phyloP scores from a whole-genome alignment of 495 filamentous ascomycete genomes.

The Hyaloscypha variabilis region DNA sequence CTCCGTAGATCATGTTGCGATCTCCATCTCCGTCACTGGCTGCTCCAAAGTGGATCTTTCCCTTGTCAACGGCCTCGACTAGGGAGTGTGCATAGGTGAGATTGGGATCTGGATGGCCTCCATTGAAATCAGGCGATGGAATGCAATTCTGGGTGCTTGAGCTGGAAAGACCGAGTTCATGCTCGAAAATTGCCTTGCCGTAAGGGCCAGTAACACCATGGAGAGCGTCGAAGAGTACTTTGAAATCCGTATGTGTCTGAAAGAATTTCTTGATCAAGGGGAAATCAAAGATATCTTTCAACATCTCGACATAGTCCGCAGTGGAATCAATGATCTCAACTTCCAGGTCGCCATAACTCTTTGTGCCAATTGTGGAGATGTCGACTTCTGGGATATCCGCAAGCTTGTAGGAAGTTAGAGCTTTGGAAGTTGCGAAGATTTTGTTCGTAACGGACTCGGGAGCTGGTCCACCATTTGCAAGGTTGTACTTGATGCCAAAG shows the following conservation, averaged over 20 bases:
- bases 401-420: constrained; percentile 88
- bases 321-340: constrained; percentile 94
- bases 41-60: constrained; percentile 91
- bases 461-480: constrained; percentile 91
- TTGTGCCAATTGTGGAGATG: constrained; percentile 76
- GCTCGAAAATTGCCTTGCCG: constrained; percentile 90
- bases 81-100: constrained; percentile 97
- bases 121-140: constrained; percentile 91
- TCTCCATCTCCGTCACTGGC: constrained; percentile 97
- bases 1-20: constrained; percentile 99
- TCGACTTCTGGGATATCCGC: constrained; percentile 86
- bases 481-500: constrained; percentile 99
- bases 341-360: constrained; percentile 82
- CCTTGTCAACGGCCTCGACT: constrained; percentile 90
- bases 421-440: constrained; percentile 90
- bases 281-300: constrained; percentile 99
- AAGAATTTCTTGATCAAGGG: constrained; percentile 93
- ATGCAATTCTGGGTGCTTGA: constrained; percentile 91
- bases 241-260: constrained; percentile 82
- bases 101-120: constrained; percentile 97
- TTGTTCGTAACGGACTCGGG: constrained; percentile 97
- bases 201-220: constrained; percentile 95
- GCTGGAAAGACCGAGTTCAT: constrained; percentile 78
- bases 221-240: constrained; percentile 93
- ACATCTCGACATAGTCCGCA: constrained; percentile 88